phyloP scores from a whole-genome alignment of 805 yeast genomes.

The Kluyveromyces aestuarii region DNA sequence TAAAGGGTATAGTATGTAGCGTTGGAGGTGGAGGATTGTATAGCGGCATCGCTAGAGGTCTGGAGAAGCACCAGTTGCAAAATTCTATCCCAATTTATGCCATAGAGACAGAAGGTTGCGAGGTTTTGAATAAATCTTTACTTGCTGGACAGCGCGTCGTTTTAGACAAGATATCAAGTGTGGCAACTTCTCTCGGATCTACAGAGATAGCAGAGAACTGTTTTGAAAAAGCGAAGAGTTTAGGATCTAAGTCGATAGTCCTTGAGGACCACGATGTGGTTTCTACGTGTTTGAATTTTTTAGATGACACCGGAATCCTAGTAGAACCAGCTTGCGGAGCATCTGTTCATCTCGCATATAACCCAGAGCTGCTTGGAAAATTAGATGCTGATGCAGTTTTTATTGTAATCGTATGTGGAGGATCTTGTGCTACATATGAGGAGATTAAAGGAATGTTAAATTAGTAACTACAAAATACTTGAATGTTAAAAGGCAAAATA shows the following conservation, averaged over 20 bases:
- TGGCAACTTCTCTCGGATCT: slow-evolving; percentile 61
- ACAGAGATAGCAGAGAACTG: slow-evolving; percentile 45
- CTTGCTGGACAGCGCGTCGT: slow-evolving; percentile 36
- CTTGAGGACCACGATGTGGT: slow-evolving; percentile 51
- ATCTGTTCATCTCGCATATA: slow-evolving; percentile 45
- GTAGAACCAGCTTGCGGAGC: slow-evolving; percentile 75
- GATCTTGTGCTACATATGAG: slow-evolving; percentile 25
- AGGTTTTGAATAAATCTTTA: slow-evolving; percentile 46
- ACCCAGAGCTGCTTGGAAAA: slow-evolving; percentile 18
- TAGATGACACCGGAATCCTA: slow-evolving; percentile 40
- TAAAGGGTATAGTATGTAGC: slow-evolving; percentile 44
- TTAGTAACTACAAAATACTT: not conserved
- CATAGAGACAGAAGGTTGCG: slow-evolving; percentile 57
- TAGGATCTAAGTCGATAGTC: slow-evolving; percentile 34
- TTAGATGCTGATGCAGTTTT: slow-evolving; percentile 34
- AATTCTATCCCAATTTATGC: slow-evolving; percentile 35
- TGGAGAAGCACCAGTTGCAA: slow-evolving; percentile 28
- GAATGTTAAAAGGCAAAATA: no score
- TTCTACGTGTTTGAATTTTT: slow-evolving; percentile 40
- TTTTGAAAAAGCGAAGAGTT: slow-evolving; percentile 34
- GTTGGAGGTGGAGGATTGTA: slow-evolving; percentile 53
- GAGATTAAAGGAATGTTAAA: slow-evolving; percentile 10
- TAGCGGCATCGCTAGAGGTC: slow-evolving; percentile 41
- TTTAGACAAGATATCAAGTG: slow-evolving; percentile 38
- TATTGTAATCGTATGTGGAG: slow-evolving; percentile 51